Base-by-base conservation (phyloP, 129 eudicot species). In the Flaveria linearis region DNA sequence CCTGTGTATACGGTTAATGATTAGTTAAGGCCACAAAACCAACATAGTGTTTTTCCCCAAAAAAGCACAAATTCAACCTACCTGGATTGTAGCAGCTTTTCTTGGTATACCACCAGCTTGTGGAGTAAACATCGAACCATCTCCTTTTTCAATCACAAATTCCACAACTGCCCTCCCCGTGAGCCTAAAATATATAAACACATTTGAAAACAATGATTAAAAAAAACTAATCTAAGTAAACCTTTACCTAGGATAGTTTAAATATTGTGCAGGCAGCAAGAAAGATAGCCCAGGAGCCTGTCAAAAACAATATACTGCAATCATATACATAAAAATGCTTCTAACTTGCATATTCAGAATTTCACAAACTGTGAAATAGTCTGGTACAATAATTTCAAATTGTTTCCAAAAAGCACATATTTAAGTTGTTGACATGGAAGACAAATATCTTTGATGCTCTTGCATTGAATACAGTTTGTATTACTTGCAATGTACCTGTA, bases 211-310 rank as follows among this genome's bases (percentile, higher is more conserved):
- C 1, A 12, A 5, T 14, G 23, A 56, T 18, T n/a, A 23, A 25
- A 11, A 65, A 65, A 41, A 16, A 16, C 43, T 68, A 71, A 61
- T 68, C 17, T 61, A 16, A 51, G 56, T 50, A 49, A 74, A 28
- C 12, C 23, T 71, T 75, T 79, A 87, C 99, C 96, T 94, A 49
- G 99, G 99, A 80, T 89, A 91, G 56, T 89, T 86, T 62, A 66
- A 7, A 75, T 86, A 94, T 69, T 94, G 97, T 20, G 82, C 76
- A 58, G 99, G 99, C 85, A 94, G 81, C 90, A 94, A 89, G 84
- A 94, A 94, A 55, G 96, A 89, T 71, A 94, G 84, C 71, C 99
- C 99, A 47, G 99, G 97, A 80, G 99, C 99, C 99, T 94, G 96
- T 87, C 77, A 43, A 74, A 82, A 87, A 75, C 45, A 60, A 88